Percentiles rank a stretch among this genome's conserved stretches.
phyloP scores from a whole-genome alignment of 495 filamentous ascomycete species.

The Penicillium taxi region DNA sequence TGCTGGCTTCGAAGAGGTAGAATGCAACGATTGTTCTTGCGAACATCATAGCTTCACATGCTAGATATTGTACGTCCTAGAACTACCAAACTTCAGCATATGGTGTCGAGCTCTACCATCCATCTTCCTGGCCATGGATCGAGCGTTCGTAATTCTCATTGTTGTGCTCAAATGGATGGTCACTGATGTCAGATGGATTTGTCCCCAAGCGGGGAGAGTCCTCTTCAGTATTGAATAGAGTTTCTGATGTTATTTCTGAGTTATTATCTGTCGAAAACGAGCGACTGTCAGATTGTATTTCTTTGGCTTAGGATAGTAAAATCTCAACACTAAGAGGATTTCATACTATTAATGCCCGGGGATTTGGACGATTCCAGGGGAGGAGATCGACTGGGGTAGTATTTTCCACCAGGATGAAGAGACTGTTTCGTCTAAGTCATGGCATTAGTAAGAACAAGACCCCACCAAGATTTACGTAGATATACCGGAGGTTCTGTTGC shows the following conservation, averaged over 20 bases:
- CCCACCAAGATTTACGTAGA: constrained; percentile 19
- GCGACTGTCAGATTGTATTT: constrained; percentile 11
- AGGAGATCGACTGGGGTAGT: constrained; percentile 33
- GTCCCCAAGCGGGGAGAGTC: constrained; percentile 9
- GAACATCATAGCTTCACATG: too few relatives aligned
- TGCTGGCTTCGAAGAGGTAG: too few relatives aligned
- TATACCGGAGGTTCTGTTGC: constrained; percentile 35
- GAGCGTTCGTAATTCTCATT: constrained; percentile 21
- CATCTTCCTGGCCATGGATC: constrained; percentile 8
- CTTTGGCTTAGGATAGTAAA: constrained; percentile 3
- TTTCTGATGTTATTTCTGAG: constrained; percentile 2
- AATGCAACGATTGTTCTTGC: too few relatives aligned
- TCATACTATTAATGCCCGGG: constrained; percentile 15
- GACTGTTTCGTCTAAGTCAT: constrained; percentile 35
- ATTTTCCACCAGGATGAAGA: constrained; percentile 44
- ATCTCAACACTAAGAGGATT: constrained; percentile 8
- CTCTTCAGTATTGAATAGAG: constrained; percentile 9
- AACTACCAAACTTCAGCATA: too few relatives aligned
- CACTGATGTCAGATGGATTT: constrained; percentile 3
- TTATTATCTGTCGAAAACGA: constrained; percentile 7
- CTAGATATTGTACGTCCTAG: too few relatives aligned
- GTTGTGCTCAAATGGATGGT: constrained; percentile 12
- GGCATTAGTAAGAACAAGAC: constrained; percentile 33
- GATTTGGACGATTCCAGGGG: constrained; percentile 3
- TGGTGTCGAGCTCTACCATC: too few relatives aligned